Evolutionary conservation across 257 asterid genomes (phyloP).

Genomic region (Solanum clarkiae): DNA sequence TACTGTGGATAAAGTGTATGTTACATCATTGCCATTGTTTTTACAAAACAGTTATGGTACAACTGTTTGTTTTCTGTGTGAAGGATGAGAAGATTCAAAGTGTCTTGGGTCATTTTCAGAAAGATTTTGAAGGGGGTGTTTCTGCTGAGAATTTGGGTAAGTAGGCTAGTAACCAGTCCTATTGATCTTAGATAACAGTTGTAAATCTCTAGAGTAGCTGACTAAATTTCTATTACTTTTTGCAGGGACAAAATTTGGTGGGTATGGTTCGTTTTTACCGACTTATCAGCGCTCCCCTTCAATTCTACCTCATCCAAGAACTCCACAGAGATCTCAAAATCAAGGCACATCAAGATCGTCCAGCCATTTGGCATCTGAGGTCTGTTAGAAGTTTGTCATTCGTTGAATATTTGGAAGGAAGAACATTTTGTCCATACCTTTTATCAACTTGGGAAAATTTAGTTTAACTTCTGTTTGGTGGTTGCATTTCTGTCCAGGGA

Average conservation of each 20-base stretch:
- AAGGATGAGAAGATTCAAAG: conserved; percentile 33
- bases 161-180: conserved; percentile 13
- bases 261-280: conserved; percentile 85
- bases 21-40: not conserved
- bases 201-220: conserved; percentile 6
- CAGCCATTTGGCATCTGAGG: conserved; percentile 33
- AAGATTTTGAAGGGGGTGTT: conserved; percentile 88
- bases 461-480: conserved; percentile 18
- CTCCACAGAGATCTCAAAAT: conserved; percentile 48
- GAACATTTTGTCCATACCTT: conserved; percentile 1
- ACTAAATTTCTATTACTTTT: conserved; percentile 10
- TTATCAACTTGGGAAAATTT: not conserved
- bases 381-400: conserved; percentile 11
- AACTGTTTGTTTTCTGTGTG: conserved; percentile 6
- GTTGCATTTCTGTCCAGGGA: conserved; percentile 37
- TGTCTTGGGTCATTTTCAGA: conserved; percentile 81
- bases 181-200: not conserved
- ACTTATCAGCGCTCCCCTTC: conserved; percentile 69
- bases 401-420: conserved; percentile 4
- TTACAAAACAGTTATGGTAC: not conserved
- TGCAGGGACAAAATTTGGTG: conserved; percentile 86
- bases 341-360: conserved; percentile 33
- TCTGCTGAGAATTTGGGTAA: conserved; percentile 79
- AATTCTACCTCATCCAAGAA: conserved; percentile 42
- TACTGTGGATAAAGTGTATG: not conserved